A percentile compares a stretch with the other conserved stretches of the same genome.
Conservation (phyloP, 495 filamentous ascomycete genomes). For the Daldinia grandis region DNA sequence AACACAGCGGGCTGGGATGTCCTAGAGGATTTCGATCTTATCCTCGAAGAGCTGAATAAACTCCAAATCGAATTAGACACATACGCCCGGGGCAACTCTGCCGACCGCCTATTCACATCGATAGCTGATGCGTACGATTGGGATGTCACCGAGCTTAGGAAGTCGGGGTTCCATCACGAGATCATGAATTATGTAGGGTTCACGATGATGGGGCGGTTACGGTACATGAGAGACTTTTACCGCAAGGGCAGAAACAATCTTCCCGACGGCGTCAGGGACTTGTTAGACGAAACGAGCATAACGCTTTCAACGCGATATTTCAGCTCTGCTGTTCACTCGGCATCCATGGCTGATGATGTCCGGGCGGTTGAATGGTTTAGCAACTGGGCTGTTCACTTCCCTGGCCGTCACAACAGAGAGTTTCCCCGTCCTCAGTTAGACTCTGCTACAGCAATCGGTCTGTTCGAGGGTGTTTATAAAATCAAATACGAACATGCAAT, state of each 20-base stretch:
- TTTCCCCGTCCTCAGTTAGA: background rate
- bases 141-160: background rate
- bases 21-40: background rate
- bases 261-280: no score
- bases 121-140: background rate
- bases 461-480: background rate
- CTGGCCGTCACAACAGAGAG: background rate
- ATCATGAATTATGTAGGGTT: background rate
- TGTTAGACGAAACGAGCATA: background rate
- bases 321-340: background rate
- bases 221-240: background rate
- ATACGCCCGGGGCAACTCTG: background rate
- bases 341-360: background rate
- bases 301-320: background rate
- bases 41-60: background rate
- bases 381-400: background rate
- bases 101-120: background rate
- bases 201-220: background rate
- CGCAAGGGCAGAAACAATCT: background rate
- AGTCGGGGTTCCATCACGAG: background rate
- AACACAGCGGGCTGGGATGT: background rate
- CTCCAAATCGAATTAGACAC: background rate
- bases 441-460: background rate
- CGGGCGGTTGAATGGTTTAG: background rate
- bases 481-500: background rate